Evolutionary conservation across 495 filamentous ascomycete genomes (phyloP), one percentile per base, ranked within the genome.

Genomic region (Apodospora peruviana): DNA sequence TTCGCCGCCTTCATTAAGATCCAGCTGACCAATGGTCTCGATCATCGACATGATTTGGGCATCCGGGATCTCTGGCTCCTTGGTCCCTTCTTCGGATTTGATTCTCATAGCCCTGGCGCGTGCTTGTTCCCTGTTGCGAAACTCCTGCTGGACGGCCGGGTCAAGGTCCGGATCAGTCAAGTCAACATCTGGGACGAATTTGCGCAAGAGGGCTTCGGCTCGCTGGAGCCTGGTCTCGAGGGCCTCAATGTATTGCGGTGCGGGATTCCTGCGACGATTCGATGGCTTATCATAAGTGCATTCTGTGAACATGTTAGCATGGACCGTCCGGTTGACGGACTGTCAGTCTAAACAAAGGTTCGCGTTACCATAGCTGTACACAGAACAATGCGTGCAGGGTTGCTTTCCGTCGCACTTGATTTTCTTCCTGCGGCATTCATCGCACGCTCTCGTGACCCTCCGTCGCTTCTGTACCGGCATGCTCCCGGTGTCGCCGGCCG

Each of bases 351-450:
- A 44, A 43, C 21, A 38, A 38, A 36, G 18, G 48, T 35, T 41
- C 45, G 37, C 66, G 80, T 68, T 79, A 98, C 93, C 93, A 74
- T 97, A 98, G 67, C 88, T 95, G 68, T 98, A 97, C 32, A 96
- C 89, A 5, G 90, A 94, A 69, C 93, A 98, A 66, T 96, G 93
- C 2, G 93, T 95, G 67, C 93, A 98, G 8, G 93, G 94, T 66
- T 96, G 90, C 69, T 95, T 95, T 48, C 93, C 93, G 62, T 96
- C 91, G 60, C 91, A 97, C 67, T 96, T 98, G 65, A 97, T 96
- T 68, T 98, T 98, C 69, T 98, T 98, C 56, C 93, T 77, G 40
- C 93, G 80, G 62, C 91, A 98, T 64, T 98, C 94, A 62, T 97
- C 93, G 72, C 91, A 96, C 16, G 91, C 91, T 47, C 91, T 77